phyloP scores from a whole-genome alignment of 208 protist species.

The Angomonas desouzai region DNA sequence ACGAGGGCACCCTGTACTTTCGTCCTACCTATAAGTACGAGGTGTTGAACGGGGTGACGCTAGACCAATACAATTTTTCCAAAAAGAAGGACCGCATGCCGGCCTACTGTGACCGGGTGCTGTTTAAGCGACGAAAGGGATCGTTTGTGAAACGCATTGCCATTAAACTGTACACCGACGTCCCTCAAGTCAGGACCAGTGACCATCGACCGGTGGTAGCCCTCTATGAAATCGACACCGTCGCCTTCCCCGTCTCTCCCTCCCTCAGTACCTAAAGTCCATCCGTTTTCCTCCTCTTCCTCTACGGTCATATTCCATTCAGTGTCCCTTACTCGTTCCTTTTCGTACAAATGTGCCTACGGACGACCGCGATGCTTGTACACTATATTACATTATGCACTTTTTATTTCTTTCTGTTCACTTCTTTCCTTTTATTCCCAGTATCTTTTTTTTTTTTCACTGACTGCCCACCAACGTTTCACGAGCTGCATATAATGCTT shows the following conservation, averaged over 20 bases:
- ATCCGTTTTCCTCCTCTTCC: no score
- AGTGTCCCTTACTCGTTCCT: neutral
- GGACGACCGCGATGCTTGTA: no score
- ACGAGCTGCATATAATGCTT: no score
- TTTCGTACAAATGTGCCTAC: no score
- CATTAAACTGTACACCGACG: constrained; percentile 77
- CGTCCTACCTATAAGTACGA: constrained; percentile 94
- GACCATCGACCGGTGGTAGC: constrained; percentile 85
- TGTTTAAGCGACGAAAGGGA: constrained; percentile 45
- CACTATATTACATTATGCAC: neutral
- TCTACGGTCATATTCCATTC: neutral
- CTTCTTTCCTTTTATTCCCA: neutral
- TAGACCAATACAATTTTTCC: constrained; percentile 60
- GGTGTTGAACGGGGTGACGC: constrained; percentile 25
- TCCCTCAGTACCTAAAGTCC: neutral
- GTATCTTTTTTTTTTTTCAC: neutral
- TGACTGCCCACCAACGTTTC: no score
- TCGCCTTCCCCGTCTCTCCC: constrained; percentile 10
- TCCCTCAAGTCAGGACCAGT: constrained; percentile 69
- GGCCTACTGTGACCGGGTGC: constrained; percentile 82
- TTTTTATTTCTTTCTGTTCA: constrained; percentile 2
- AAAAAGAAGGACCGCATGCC: constrained; percentile 72
- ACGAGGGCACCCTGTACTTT: constrained; percentile 85
- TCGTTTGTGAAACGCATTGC: constrained; percentile 33
- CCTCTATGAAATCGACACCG: constrained; percentile 68